Conservation (phyloP, 2,329 filamentous ascomycete species). For the Aspergillus sp. region DNA sequence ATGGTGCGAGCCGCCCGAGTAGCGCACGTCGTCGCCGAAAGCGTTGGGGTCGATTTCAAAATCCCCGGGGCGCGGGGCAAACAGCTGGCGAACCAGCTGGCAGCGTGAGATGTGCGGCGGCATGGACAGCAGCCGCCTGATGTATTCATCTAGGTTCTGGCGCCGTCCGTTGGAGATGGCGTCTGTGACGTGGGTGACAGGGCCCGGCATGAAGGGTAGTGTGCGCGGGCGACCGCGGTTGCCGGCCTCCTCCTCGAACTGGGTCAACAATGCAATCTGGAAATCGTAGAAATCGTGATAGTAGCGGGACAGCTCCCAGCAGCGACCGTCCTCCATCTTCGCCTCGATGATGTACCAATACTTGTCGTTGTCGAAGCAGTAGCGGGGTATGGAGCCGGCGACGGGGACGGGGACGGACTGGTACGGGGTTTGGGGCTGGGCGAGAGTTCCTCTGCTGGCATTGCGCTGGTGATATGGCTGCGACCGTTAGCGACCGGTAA, state of each 20-base stretch:
- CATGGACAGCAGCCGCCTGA: slow-evolving; percentile 79
- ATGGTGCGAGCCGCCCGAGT: slow-evolving; percentile 60
- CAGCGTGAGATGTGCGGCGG: slow-evolving; percentile 76
- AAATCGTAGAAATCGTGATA: slow-evolving; percentile 99
- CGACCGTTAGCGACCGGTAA: no score
- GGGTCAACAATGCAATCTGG: slow-evolving; percentile 87
- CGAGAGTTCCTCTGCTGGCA: slow-evolving; percentile 25
- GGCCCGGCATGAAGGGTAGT: slow-evolving; percentile 94
- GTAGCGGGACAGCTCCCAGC: slow-evolving; percentile 88
- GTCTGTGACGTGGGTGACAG: slow-evolving; percentile 96
- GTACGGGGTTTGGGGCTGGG: slow-evolving; percentile 38
- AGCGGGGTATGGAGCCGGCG: slow-evolving; percentile 76
- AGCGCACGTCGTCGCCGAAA: slow-evolving; percentile 59
- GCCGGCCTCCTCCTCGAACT: slow-evolving; percentile 84
- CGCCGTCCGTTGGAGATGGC: slow-evolving; percentile 88
- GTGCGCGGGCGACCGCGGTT: slow-evolving; percentile 73
- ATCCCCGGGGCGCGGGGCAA: slow-evolving; percentile 79
- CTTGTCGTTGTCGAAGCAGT: slow-evolving; percentile 93
- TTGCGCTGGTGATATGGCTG: slow-evolving; percentile 32
- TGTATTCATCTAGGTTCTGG: slow-evolving; percentile 88
- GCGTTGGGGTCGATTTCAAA: slow-evolving; percentile 76
- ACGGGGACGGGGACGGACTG: slow-evolving; percentile 59
- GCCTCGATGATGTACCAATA: slow-evolving; percentile 98
- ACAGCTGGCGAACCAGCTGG: slow-evolving; percentile 79
- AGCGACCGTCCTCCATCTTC: slow-evolving; percentile 75